Evolutionary conservation across 2,329 filamentous ascomycete genomes (phyloP).

Genomic region (Thermoascus crustaceus): DNA sequence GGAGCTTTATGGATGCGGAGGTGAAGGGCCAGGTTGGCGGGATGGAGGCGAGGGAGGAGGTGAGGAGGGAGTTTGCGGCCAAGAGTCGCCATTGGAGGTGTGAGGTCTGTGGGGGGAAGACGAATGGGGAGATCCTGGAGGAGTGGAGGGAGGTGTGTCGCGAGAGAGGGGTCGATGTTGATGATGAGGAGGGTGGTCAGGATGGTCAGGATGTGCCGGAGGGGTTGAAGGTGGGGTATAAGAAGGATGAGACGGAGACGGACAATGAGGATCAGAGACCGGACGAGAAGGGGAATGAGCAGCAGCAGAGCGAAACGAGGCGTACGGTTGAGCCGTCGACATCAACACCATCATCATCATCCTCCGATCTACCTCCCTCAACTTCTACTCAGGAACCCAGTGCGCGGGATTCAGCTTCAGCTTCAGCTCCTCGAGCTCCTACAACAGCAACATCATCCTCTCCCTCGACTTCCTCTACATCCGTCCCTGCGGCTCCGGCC

Average conservation of each 20-base stretch:
- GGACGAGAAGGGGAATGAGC: slow-evolving; percentile 2
- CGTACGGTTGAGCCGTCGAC: background rate
- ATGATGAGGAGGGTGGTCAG: slow-evolving; percentile 31
- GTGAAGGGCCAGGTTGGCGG: slow-evolving; percentile 83
- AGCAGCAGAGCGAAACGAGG: background rate
- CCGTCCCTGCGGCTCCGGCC: no score
- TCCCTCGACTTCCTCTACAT: no score
- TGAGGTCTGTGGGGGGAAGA: slow-evolving; percentile 53
- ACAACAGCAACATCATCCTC: background rate
- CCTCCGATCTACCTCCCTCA: slow-evolving; percentile 1
- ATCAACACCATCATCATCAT: slow-evolving; percentile 1
- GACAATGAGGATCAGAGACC: slow-evolving; percentile 6
- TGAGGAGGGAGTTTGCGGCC: slow-evolving; percentile 60
- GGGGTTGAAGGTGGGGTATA: slow-evolving; percentile 60
- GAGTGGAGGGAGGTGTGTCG: slow-evolving; percentile 56
- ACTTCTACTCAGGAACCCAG: slow-evolving; percentile 4
- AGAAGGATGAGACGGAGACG: slow-evolving; percentile 33
- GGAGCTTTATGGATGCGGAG: slow-evolving; percentile 90
- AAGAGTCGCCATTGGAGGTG: slow-evolving; percentile 63
- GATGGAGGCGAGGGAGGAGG: slow-evolving; percentile 63
- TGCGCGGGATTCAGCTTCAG: background rate
- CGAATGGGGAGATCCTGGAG: slow-evolving; percentile 64
- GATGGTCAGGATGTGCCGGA: slow-evolving; percentile 28
- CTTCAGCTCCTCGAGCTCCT: background rate
- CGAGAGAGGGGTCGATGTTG: slow-evolving; percentile 35